These are phyloP conservation scores for Anaeromyces robustus DNA, from an alignment of 192 early-diverging fungal species.

Conservation along the genomic window DNA sequence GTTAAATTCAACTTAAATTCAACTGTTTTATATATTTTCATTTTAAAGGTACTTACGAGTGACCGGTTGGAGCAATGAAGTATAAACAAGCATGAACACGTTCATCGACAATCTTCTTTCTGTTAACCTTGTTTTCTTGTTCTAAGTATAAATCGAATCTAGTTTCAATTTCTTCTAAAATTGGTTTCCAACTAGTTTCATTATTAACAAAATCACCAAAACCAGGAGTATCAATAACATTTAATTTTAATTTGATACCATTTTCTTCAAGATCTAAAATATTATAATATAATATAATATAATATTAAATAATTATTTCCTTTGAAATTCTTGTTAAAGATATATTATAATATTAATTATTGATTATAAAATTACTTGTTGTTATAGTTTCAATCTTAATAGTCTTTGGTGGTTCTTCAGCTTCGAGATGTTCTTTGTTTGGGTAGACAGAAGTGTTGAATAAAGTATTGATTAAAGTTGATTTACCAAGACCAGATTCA, in stretches of 20 bases:
- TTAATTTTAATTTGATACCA: slow-evolving; percentile 79
- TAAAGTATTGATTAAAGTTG: slow-evolving; percentile 94
- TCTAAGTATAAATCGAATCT: slow-evolving; percentile 88
- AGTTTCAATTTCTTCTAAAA: slow-evolving; percentile 96
- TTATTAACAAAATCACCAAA: slow-evolving; percentile 99
- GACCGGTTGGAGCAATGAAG: slow-evolving; percentile 91
- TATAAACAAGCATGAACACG: slow-evolving; percentile 90
- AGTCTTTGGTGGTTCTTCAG: slow-evolving; percentile 74
- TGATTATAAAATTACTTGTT: slow-evolving; percentile 38
- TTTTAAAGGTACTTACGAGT: slow-evolving; percentile 41
- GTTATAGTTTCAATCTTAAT: slow-evolving; percentile 85
- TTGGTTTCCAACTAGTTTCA: slow-evolving; percentile 87
- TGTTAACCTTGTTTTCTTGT: slow-evolving; percentile 73
- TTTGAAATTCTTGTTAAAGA: too few species aligned
- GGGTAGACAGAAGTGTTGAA: slow-evolving; percentile 88
- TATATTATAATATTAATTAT: not conserved
- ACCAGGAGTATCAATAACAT: slow-evolving; percentile 95
- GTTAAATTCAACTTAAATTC: too few species aligned
- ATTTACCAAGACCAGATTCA: slow-evolving; percentile 93
- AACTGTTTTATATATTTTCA: too few species aligned
- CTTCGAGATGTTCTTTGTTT: slow-evolving; percentile 64
- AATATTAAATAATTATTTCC: not conserved
- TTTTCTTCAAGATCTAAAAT: slow-evolving; percentile 76
- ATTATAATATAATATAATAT: not conserved
- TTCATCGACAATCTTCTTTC: slow-evolving; percentile 85